Base-by-base conservation (phyloP, 2,329 filamentous ascomycete species). In the Diplodia sapinea region DNA sequence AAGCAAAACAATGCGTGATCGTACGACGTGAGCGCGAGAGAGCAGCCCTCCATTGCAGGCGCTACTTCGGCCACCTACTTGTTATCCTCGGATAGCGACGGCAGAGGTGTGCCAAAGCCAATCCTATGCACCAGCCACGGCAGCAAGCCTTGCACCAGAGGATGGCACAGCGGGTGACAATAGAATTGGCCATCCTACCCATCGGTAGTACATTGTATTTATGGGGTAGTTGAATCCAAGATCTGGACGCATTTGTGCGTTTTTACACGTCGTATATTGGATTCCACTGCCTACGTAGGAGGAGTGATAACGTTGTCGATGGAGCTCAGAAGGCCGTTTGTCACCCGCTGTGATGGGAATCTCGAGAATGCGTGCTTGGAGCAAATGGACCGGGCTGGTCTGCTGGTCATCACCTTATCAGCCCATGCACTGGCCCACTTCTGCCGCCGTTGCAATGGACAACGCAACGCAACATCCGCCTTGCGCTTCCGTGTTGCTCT, bases 371-470 rank as follows among this genome's bases (percentile, higher is more conserved):
- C 40, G 40, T 43, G 40, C 40, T 17, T 51, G 11, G 49, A 51
- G 9, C 31, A 33, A 33, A 26, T 26, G 26, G 26, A 26, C 26
- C 20, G 17, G 47, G 31, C 59, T 9, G 29, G 29, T 20, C 43
- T 13, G 57, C 26, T 26, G 26, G 26, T 0, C 26, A 62, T 62
- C 43, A 51, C 43, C 59, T 62, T 62, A 17, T 20, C 31, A 33
- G 4, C 31, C 31, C 26, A 23, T 40, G 59, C 59, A 63, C 47
- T 63, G 59, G 31, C 59, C 43, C 47, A 31, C 13, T n/a, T 20
- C 47, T 31, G 38, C 38, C 31, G 29, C 57, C 17, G 57, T 62
- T 51, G 57, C 57, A 31, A 23, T 9, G 29, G 59, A 63, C 59
- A 51, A 63, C 59, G 29, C 57, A 62, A 20, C 50, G 57, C 59